A percentile compares a stretch with the other conserved stretches of the same genome.
These are phyloP conservation scores for Gracilaria caudata DNA, from an alignment of 23 red algal genomes.

Conservation along the genomic window DNA sequence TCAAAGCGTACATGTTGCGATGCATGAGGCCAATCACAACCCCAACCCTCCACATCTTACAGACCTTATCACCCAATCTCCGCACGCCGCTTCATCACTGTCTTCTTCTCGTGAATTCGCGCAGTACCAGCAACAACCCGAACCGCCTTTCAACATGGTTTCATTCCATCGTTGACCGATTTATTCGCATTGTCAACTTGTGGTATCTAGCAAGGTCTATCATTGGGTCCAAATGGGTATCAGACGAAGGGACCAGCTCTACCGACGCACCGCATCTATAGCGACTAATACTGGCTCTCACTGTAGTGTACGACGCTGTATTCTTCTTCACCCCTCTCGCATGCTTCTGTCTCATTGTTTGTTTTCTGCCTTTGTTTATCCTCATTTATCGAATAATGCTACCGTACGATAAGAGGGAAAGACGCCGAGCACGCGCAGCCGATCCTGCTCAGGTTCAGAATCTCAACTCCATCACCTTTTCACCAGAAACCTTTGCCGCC, in stretches of 20 bases:
- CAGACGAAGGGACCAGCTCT: constrained; percentile 79
- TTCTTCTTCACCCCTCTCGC: constrained; percentile 90
- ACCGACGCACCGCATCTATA: constrained; percentile 89
- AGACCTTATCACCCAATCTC: not conserved
- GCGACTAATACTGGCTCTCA: constrained; percentile 81
- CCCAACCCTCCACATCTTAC: not conserved
- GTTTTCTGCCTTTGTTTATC: constrained; percentile 95
- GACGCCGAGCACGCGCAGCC: constrained; percentile 81
- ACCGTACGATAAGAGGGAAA: constrained; percentile 82
- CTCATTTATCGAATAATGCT: constrained; percentile 83
- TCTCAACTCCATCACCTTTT: constrained; percentile 70
- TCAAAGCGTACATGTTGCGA: not conserved
- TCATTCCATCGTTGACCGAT: constrained; percentile 64
- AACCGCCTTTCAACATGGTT: not conserved
- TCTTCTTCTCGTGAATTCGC: not conserved
- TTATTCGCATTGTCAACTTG: constrained; percentile 82
- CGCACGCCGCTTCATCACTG: not conserved
- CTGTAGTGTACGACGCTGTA: constrained; percentile 92
- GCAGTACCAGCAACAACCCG: constrained; percentile 7
- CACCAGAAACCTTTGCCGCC: constrained; percentile 59
- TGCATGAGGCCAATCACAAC: not conserved
- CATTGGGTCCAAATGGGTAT: constrained; percentile 87
- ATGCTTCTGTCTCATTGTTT: constrained; percentile 93
- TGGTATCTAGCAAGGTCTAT: constrained; percentile 94
- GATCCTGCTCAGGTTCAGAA: constrained; percentile 70